These are phyloP conservation scores for Cladosporium sp. DNA, from an alignment of 2,329 filamentous ascomycete species.

Conservation along the genomic window DNA sequence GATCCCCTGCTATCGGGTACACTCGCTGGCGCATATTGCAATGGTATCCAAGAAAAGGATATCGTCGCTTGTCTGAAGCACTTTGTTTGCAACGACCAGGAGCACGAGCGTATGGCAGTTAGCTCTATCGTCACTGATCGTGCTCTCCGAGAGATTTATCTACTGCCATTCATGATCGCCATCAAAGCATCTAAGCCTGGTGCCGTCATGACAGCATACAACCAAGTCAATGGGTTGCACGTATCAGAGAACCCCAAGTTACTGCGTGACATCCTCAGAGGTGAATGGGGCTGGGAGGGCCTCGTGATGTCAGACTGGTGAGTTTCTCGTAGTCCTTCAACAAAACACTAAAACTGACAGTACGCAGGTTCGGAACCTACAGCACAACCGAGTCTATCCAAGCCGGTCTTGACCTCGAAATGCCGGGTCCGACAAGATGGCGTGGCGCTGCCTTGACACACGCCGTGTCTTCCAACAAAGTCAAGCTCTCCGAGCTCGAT, in stretches of 20 bases:
- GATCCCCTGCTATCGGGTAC: slow-evolving; percentile 77
- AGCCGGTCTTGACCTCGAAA: slow-evolving; percentile 80
- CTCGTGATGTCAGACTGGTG: slow-evolving; percentile 69
- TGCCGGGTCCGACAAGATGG: slow-evolving; percentile 61
- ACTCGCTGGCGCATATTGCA: slow-evolving; percentile 62
- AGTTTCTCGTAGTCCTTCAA: slow-evolving; percentile 51
- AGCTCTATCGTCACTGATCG: slow-evolving; percentile 66
- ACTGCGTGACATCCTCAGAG: slow-evolving; percentile 67
- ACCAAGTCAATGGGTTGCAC: slow-evolving; percentile 72
- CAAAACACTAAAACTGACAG: neutral
- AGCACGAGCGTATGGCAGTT: slow-evolving; percentile 66
- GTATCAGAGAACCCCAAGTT: slow-evolving; percentile 66
- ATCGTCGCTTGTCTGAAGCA: slow-evolving; percentile 80
- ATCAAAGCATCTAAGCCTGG: slow-evolving; percentile 39
- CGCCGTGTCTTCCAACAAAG: slow-evolving; percentile 19
- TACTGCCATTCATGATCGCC: slow-evolving; percentile 75
- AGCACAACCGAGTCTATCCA: slow-evolving; percentile 65
- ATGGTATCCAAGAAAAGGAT: slow-evolving; percentile 69
- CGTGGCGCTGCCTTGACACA: slow-evolving; percentile 28
- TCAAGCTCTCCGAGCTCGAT: slow-evolving; percentile 48
- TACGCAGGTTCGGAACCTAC: slow-evolving; percentile 63
- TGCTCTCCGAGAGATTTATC: slow-evolving; percentile 68
- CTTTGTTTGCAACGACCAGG: slow-evolving; percentile 73
- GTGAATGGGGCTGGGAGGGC: slow-evolving; percentile 66
- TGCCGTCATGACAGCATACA: slow-evolving; percentile 71